Evolutionary conservation across 2,329 filamentous ascomycete genomes (phyloP).

Genomic region (Herpotrichia juniperi): DNA sequence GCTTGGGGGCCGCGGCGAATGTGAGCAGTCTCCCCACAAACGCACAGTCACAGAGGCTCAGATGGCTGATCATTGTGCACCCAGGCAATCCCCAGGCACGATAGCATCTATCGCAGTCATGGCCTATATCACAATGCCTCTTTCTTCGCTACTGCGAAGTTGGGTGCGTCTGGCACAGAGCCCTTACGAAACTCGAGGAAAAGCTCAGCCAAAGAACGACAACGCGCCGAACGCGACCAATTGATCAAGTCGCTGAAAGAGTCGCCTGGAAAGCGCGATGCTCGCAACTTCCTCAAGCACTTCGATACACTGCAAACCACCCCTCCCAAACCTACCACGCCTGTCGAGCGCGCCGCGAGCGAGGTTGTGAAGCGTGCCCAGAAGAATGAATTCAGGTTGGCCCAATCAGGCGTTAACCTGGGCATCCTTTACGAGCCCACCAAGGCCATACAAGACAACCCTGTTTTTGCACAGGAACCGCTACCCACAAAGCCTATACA

Average conservation of each 20-base stretch:
- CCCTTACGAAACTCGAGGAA: constrained; percentile 20
- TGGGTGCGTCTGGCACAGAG: constrained; percentile 13
- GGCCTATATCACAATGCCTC: constrained; percentile 5
- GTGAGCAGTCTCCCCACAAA: constrained; percentile 16
- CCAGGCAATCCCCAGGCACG: constrained; percentile 23
- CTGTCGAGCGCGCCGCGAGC: constrained; percentile 20
- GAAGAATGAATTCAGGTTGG: constrained; percentile 41
- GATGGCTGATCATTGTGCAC: constrained; percentile 9
- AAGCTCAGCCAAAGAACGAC: constrained; percentile 42
- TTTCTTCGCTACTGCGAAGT: constrained; percentile 18
- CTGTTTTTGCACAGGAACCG: constrained; percentile 64
- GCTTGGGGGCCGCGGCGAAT: constrained; percentile 35
- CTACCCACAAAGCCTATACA: constrained; percentile 44
- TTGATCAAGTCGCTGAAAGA: constrained; percentile 70
- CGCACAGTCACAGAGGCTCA: constrained; percentile 7
- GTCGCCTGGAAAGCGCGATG: constrained; percentile 90
- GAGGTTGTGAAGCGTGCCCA: constrained; percentile 26
- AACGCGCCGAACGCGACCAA: constrained; percentile 44
- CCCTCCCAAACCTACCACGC: constrained; percentile 9
- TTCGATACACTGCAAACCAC: constrained; percentile 61
- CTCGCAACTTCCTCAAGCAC: constrained; percentile 87
- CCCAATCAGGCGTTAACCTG: constrained; percentile 62
- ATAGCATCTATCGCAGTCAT: constrained; percentile 21
- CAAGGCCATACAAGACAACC: constrained; percentile 63
- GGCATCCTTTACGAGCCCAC: constrained; percentile 66